A percentile compares a stretch with the other conserved stretches of the same genome.
Conservation (phyloP, 345 rosid species). For the Cardamine chenopodiifolia region DNA sequence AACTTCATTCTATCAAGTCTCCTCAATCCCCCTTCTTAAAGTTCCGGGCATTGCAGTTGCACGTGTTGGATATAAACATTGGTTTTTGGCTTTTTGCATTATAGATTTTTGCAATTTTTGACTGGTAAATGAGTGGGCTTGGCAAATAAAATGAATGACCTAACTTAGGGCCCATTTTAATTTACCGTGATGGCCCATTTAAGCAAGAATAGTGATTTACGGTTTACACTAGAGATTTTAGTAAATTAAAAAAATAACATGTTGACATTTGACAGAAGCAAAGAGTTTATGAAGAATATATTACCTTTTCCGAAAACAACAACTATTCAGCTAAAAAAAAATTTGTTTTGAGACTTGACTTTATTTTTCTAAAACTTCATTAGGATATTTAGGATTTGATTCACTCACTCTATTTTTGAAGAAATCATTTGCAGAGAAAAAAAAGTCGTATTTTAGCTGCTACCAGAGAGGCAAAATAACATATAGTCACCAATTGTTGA, state of each 20-base stretch:
- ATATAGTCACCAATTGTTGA: not conserved
- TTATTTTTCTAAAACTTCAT: not conserved
- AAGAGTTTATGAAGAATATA: not conserved
- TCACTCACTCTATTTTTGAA: not conserved
- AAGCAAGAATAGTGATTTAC: not conserved
- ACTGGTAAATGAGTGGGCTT: slow-evolving; percentile 12
- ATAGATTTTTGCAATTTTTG: not conserved
- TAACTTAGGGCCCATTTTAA: not conserved
- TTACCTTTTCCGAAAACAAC: not conserved
- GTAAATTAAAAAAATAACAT: not conserved
- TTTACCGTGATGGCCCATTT: not conserved
- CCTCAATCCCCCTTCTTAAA: not conserved
- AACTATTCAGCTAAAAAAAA: not conserved
- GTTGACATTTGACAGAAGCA: not conserved
- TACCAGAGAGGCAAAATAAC: slow-evolving; percentile 4
- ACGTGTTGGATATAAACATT: not conserved
- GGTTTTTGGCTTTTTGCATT: not conserved
- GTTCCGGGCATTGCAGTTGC: slow-evolving; percentile 7
- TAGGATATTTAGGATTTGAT: not conserved
- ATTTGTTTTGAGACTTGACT: not conserved
- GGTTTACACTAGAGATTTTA: not conserved
- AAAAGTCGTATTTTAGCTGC: not conserved
- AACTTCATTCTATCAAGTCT: slow-evolving; percentile 29
- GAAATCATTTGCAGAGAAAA: not conserved
- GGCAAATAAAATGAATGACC: not conserved